Conservation (phyloP, 2,329 filamentous ascomycete genomes). For the Ascochyta rabiei region DNA sequence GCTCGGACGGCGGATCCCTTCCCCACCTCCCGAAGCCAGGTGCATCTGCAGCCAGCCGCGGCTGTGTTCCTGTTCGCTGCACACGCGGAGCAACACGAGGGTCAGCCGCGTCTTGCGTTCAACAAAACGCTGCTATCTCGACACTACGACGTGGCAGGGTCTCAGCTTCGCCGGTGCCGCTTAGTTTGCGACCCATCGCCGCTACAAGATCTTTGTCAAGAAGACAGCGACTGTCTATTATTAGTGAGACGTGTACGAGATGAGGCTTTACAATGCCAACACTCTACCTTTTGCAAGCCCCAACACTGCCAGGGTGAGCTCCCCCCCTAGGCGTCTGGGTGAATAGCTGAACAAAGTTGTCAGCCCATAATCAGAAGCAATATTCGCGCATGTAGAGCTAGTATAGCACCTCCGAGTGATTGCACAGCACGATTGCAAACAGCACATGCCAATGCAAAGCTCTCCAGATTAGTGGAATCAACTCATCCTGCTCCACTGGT, state of each 20-base stretch:
- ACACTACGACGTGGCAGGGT: neutral
- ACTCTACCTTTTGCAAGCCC: neutral
- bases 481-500: neutral
- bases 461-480: neutral
- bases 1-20: neutral
- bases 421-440: neutral
- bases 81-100: neutral
- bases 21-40: neutral
- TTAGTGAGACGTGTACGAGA: neutral
- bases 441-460: neutral
- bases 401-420: neutral
- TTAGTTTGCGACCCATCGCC: neutral
- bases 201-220: too few relatives aligned
- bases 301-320: neutral
- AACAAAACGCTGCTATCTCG: neutral
- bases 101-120: neutral
- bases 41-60: neutral
- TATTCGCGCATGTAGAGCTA: too few relatives aligned
- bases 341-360: slow-evolving; percentile 1
- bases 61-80: neutral
- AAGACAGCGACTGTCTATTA: neutral
- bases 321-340: neutral
- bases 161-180: neutral
- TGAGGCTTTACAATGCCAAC: neutral
- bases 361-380: neutral